phyloP scores from a whole-genome alignment of 2,329 filamentous ascomycete species.

The Colletotrichum sp. region DNA sequence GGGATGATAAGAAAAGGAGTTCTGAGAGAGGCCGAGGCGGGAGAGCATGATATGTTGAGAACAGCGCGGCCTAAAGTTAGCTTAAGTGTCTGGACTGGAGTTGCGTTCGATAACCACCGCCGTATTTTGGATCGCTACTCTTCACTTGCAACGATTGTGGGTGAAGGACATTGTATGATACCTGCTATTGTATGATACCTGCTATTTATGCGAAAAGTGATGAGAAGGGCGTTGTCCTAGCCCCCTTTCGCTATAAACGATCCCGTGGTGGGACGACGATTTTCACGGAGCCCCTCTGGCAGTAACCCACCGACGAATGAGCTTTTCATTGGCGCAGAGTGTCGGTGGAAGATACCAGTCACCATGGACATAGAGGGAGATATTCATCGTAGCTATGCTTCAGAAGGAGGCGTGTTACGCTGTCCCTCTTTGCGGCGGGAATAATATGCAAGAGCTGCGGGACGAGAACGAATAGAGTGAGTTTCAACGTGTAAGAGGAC shows the following conservation, averaged over 20 bases:
- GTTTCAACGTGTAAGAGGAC: not conserved
- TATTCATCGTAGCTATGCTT: fast-evolving
- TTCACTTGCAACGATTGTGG: not conserved
- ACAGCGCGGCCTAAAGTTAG: not conserved
- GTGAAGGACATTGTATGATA: too few relatives aligned
- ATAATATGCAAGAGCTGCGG: not conserved
- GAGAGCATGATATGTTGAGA: not conserved
- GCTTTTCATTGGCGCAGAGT: too few relatives aligned
- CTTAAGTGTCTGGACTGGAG: fast-evolving
- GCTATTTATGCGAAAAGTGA: not conserved
- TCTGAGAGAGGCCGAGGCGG: not conserved
- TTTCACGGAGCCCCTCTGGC: too few relatives aligned
- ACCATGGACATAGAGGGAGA: not conserved
- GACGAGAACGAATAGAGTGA: too few relatives aligned
- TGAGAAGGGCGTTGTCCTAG: not conserved
- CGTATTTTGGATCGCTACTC: not conserved
- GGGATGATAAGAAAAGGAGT: not conserved
- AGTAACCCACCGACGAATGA: too few relatives aligned
- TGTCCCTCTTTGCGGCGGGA: not conserved
- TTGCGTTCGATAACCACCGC: not conserved
- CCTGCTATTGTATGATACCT: not conserved
- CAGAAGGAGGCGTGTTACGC: not conserved
- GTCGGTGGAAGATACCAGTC: not conserved
- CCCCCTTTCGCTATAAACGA: fast-evolving
- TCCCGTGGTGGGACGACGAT: too few relatives aligned